A percentile compares a stretch with the other conserved stretches of the same genome.
These are phyloP conservation scores for Botrytis byssoidea DNA, from an alignment of 2,329 filamentous ascomycete genomes.

Conservation along the genomic window DNA sequence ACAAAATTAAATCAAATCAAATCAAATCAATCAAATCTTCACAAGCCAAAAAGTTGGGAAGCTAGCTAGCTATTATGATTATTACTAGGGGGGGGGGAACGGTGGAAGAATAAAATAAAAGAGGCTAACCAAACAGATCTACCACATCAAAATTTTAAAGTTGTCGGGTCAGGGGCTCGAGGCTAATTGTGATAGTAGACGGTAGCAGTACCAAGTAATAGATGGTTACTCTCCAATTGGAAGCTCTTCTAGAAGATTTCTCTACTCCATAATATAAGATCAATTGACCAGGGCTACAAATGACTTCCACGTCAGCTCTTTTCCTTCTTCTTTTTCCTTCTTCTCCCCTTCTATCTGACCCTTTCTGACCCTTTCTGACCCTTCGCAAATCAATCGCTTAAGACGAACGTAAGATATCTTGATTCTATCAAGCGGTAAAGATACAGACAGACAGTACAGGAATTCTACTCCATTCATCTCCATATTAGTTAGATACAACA, in stretches of 20 bases:
- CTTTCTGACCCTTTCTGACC: no score
- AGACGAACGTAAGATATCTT: no score
- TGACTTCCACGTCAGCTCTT: not conserved
- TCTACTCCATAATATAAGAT: not conserved
- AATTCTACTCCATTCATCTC: not conserved
- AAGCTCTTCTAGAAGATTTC: not conserved
- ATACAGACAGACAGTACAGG: not conserved
- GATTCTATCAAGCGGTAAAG: not conserved
- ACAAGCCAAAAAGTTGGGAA: not conserved
- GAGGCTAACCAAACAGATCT: not conserved
- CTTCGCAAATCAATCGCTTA: not conserved
- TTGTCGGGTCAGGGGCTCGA: not conserved
- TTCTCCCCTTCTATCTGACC: not conserved
- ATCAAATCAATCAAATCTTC: not conserved
- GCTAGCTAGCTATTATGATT: not conserved
- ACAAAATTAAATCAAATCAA: not conserved
- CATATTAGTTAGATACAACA: not conserved
- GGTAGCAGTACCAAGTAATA: no score
- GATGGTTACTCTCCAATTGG: no score
- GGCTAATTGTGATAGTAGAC: not conserved
- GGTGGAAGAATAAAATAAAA: not conserved
- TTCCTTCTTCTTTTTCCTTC: not conserved
- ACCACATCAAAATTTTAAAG: not conserved
- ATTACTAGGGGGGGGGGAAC: not conserved
- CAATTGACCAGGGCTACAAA: not conserved